These are phyloP conservation scores for Stenocarpella maydis DNA, from an alignment of 2,329 filamentous ascomycete genomes.

Conservation along the genomic window DNA sequence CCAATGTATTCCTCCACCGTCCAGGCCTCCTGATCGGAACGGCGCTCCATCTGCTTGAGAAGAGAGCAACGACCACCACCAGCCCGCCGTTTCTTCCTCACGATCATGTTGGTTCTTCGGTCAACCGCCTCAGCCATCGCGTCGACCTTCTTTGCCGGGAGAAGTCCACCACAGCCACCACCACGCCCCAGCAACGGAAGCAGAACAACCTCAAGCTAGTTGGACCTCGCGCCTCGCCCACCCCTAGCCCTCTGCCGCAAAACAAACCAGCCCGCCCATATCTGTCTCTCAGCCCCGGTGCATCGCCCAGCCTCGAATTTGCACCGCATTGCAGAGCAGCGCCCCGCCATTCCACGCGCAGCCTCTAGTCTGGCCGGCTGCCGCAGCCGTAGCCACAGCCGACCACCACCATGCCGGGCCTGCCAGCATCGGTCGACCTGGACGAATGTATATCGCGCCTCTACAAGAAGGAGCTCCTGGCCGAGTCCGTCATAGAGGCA, in stretches of 20 bases:
- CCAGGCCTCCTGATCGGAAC: slow-evolving; percentile 7
- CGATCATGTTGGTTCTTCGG: slow-evolving; percentile 43
- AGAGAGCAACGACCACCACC: slow-evolving; percentile 11
- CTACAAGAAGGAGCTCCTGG: slow-evolving; percentile 93
- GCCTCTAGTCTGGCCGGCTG: background rate
- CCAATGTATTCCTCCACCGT: slow-evolving; percentile 1
- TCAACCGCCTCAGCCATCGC: slow-evolving; percentile 39
- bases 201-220: slow-evolving; percentile 28
- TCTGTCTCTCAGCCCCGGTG: background rate
- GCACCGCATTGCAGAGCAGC: background rate
- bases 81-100: slow-evolving; percentile 22
- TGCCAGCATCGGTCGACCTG: slow-evolving; percentile 89
- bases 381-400: background rate
- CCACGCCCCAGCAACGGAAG: slow-evolving; percentile 28
- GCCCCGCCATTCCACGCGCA: background rate
- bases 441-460: slow-evolving; percentile 98
- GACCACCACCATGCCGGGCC: slow-evolving; percentile 42
- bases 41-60: slow-evolving; percentile 17
- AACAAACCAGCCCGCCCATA: background rate
- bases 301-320: background rate
- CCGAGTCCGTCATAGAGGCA: slow-evolving; percentile 97
- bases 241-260: background rate
- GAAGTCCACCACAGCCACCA: slow-evolving; percentile 31
- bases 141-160: slow-evolving; percentile 41
- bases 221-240: background rate